These are phyloP conservation scores for Peniophora sp. DNA, from an alignment of 1,284 basidiomycete genomes.

Conservation along the genomic window DNA sequence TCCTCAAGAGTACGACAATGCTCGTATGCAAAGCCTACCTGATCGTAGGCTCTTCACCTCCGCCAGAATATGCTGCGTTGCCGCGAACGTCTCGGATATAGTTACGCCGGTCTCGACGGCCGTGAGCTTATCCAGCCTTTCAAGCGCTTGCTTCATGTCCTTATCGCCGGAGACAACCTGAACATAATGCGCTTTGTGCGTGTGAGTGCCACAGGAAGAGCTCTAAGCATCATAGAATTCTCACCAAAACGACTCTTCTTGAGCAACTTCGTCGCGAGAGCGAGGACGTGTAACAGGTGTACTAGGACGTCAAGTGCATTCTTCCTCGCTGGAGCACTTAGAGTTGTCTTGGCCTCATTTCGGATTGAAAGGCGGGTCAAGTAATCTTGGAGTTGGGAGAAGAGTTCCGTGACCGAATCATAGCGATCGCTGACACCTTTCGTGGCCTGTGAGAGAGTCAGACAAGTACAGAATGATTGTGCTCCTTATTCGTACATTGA, in stretches of 20 bases:
- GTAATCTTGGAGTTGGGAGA: not conserved
- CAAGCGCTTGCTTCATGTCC: not conserved
- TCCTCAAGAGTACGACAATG: too few relatives aligned
- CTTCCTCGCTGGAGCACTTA: not conserved
- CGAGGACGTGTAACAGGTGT: not conserved
- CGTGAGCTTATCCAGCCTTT: conserved; percentile 1
- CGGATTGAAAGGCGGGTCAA: not conserved
- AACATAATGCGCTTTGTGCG: not conserved
- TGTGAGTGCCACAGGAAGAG: not conserved
- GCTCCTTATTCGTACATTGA: not conserved
- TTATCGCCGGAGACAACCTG: not conserved
- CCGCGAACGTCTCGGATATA: conserved; percentile 1
- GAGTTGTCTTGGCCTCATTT: not conserved
- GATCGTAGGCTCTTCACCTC: not conserved
- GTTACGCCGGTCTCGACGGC: not conserved
- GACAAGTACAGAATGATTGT: not conserved
- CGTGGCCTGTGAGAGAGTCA: not conserved
- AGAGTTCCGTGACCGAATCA: not conserved
- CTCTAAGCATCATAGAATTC: not conserved
- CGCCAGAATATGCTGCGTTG: conserved; percentile 2
- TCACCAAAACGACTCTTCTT: not conserved
- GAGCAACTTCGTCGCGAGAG: not conserved
- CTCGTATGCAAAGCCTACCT: too few relatives aligned
- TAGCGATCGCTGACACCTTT: not conserved
- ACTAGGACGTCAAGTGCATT: not conserved